A percentile compares a stretch with the other conserved stretches of the same genome.
phyloP scores from a whole-genome alignment of 768 basidiomycete genomes.

The Phaffia tasmanica region DNA sequence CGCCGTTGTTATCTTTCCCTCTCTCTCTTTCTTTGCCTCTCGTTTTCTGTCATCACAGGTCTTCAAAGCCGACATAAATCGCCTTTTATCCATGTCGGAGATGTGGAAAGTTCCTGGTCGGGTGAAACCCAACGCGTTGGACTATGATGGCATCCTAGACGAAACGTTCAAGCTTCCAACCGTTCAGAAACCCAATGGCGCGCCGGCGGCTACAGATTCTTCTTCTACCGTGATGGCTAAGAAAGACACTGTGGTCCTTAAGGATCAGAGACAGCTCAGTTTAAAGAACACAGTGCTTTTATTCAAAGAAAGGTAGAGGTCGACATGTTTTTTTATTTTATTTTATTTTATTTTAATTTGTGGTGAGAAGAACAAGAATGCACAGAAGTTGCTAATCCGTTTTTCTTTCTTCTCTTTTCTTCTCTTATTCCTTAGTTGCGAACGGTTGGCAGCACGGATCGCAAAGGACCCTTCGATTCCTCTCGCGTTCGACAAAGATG shows the following conservation, averaged over 20 bases:
- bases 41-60: constrained; percentile 47
- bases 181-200: constrained; percentile 27
- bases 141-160: constrained; percentile 62
- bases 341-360: background rate
- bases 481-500: constrained; percentile 89
- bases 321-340: too few relatives aligned
- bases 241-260: constrained; percentile 43
- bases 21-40: background rate
- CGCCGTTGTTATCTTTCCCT: background rate
- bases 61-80: constrained; percentile 74
- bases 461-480: constrained; percentile 42
- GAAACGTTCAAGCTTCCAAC: constrained; percentile 46
- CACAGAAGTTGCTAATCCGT: constrained; percentile 7
- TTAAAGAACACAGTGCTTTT: constrained; percentile 70
- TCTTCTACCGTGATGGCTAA: constrained; percentile 18
- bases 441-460: constrained; percentile 58
- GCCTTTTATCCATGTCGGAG: constrained; percentile 81
- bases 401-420: background rate
- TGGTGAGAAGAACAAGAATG: background rate
- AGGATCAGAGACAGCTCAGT: constrained; percentile 68
- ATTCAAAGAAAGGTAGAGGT: constrained; percentile 66
- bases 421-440: constrained; percentile 47
- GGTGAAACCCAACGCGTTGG: constrained; percentile 71
- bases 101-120: constrained; percentile 78
- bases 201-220: constrained; percentile 25